Percentiles rank a stretch among this genome's conserved stretches.
Evolutionary conservation across 768 basidiomycete genomes (phyloP).

Genomic region (Rhizopogon salebrosus): DNA sequence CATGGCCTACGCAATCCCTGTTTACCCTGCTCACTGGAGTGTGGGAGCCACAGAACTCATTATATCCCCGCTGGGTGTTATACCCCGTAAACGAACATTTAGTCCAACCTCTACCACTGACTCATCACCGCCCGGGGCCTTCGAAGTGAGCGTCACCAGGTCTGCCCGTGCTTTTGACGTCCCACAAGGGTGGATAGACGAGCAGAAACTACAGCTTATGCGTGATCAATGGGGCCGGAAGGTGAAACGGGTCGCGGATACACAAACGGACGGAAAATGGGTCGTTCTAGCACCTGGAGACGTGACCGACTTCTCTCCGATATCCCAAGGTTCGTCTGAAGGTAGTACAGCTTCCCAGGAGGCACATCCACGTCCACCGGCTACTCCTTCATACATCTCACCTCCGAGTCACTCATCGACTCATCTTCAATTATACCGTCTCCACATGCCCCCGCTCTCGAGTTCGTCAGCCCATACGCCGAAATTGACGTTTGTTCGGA

Average conservation of each 20-base stretch:
- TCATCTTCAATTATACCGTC: slow-evolving; percentile 69
- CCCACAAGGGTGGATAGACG: slow-evolving; percentile 69
- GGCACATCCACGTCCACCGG: slow-evolving; percentile 9
- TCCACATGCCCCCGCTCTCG: slow-evolving; percentile 50
- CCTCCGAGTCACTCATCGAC: slow-evolving; percentile 42
- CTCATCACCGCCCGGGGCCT: slow-evolving; percentile 22
- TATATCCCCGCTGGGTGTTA: slow-evolving; percentile 36
- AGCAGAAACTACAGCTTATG: slow-evolving; percentile 52
- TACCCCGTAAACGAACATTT: slow-evolving; percentile 5
- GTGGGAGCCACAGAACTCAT: slow-evolving; percentile 73
- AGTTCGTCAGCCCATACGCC: slow-evolving; percentile 50
- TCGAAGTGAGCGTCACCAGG: slow-evolving; percentile 53
- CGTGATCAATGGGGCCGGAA: slow-evolving; percentile 79
- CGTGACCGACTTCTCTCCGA: slow-evolving; percentile 7
- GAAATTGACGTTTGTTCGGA: slow-evolving; percentile 68
- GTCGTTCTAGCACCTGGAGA: slow-evolving; percentile 66
- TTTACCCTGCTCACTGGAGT: slow-evolving; percentile 80
- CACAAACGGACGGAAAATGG: slow-evolving; percentile 85
- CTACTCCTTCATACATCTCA: slow-evolving; percentile 17
- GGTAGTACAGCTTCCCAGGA: slow-evolving; percentile 22
- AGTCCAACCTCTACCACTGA: slow-evolving; percentile 5
- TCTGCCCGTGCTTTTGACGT: slow-evolving; percentile 67
- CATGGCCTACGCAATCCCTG: slow-evolving; percentile 68
- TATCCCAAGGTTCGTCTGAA: slow-evolving; percentile 12
- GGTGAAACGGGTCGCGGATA: slow-evolving; percentile 62